A percentile compares a stretch with the other conserved stretches of the same genome.
These are phyloP conservation scores for Claviceps paspali DNA, from an alignment of 2,329 filamentous ascomycete species.

Conservation along the genomic window DNA sequence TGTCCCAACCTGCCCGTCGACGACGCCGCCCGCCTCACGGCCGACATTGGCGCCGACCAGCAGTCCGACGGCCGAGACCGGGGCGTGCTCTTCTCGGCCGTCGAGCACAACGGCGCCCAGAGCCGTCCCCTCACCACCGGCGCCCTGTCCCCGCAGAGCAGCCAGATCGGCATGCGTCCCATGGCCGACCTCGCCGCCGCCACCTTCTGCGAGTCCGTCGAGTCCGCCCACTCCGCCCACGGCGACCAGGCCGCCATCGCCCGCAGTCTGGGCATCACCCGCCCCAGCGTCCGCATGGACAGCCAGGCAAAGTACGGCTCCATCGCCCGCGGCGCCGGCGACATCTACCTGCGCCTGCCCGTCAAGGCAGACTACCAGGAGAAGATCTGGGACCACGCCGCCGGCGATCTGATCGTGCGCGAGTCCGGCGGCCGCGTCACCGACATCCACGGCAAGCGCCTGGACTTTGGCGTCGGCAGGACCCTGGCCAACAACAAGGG, in stretches of 20 bases:
- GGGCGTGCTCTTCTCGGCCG: constrained; percentile 82
- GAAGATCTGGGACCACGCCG: constrained; percentile 99
- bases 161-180: constrained; percentile 64
- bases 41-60: constrained; percentile 59
- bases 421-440: constrained; percentile 89
- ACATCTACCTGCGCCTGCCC: constrained; percentile 84
- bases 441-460: constrained; percentile 67
- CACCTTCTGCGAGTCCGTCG: constrained; percentile 93
- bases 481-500: constrained; percentile 86
- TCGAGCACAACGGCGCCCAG: constrained; percentile 64
- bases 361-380: constrained; percentile 81
- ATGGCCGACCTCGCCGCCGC: constrained; percentile 61
- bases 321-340: constrained; percentile 83
- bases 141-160: constrained; percentile 31
- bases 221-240: constrained; percentile 83
- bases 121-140: constrained; percentile 51
- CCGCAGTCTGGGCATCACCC: constrained; percentile 69
- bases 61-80: constrained; percentile 29
- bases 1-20: constrained; percentile 91
- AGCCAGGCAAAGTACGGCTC: constrained; percentile 96
- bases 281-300: constrained; percentile 87
- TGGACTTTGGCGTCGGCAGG: constrained; percentile 77
- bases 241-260: constrained; percentile 72
- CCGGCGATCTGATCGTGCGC: constrained; percentile 82
- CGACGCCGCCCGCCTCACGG: constrained; percentile 44